Evolutionary conservation across 306 rosid genomes (phyloP).

Genomic region (Castanea mollissima): DNA sequence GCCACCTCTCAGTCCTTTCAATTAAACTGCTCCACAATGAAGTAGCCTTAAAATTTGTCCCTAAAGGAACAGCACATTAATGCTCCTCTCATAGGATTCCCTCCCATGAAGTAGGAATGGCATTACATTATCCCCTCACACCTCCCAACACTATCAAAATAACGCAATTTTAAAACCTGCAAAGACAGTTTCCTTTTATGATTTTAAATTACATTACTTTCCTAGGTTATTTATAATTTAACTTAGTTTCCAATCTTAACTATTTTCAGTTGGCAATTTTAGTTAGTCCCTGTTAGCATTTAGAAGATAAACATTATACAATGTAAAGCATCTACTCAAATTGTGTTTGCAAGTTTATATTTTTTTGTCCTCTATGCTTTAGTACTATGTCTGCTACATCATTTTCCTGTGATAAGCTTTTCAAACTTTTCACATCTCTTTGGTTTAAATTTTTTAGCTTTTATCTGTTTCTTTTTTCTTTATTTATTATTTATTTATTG

Average conservation of each 20-base stretch:
- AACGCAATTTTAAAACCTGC: no score
- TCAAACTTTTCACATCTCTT: neutral
- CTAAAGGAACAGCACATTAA: no score
- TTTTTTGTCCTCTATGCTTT: neutral
- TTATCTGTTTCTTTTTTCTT: neutral
- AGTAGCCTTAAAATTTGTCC: no score
- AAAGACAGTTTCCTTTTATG: neutral
- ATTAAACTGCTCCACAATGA: no score
- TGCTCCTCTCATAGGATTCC: no score
- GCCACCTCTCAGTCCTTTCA: no score
- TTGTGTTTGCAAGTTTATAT: slow-evolving; percentile 1
- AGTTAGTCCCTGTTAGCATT: neutral
- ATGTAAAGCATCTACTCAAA: neutral
- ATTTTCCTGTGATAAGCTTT: neutral
- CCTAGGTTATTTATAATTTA: neutral
- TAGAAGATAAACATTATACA: neutral
- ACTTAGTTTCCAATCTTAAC: neutral
- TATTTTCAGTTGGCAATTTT: neutral
- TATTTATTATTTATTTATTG: no score
- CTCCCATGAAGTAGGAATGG: no score
- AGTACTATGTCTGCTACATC: neutral
- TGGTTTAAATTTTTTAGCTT: no score
- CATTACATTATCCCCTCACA: no score
- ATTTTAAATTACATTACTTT: neutral
- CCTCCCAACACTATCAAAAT: no score